Conservation (phyloP, 2,329 filamentous ascomycete genomes). For the Cytospora mali region DNA sequence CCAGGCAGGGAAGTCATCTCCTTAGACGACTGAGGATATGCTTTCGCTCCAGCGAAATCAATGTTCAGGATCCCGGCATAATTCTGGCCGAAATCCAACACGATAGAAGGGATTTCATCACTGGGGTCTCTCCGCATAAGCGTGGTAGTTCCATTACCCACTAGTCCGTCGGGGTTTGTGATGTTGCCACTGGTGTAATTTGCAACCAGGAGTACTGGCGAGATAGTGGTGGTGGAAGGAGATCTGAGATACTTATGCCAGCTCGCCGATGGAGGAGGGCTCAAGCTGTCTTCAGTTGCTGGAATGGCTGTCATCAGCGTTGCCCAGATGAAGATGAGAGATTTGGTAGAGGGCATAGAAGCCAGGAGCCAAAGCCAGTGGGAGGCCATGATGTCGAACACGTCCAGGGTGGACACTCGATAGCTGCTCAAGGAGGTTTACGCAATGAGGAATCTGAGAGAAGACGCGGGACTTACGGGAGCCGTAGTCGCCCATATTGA, state of each 20-base stretch:
- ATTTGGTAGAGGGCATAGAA: neutral
- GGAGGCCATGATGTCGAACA: conserved; percentile 7
- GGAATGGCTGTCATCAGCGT: neutral
- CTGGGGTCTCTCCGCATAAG: conserved; percentile 34
- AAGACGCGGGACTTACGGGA: neutral
- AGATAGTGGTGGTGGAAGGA: conserved; percentile 18
- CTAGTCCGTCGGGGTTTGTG: conserved; percentile 41
- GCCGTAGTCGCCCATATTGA: conserved; percentile 14
- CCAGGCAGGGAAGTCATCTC: conserved; percentile 40
- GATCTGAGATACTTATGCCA: conserved; percentile 29
- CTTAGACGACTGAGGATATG: conserved; percentile 25
- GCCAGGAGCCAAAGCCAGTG: no score
- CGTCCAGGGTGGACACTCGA: neutral
- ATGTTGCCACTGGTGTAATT: conserved; percentile 42
- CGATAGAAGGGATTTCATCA: conserved; percentile 40
- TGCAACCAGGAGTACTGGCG: conserved; percentile 12
- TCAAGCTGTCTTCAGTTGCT: neutral
- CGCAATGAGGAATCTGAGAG: neutral
- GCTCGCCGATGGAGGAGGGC: neutral
- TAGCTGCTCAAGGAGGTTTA: no score
- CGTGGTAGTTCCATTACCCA: conserved; percentile 36
- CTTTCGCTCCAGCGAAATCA: conserved; percentile 42
- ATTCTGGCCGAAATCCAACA: conserved; percentile 55
- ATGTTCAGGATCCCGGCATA: conserved; percentile 48
- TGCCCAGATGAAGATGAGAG: conserved; percentile 1